A percentile compares a stretch with the other conserved stretches of the same genome.
Evolutionary conservation across 345 rosid species (phyloP).

Genomic region (Pugionium dolabratum): DNA sequence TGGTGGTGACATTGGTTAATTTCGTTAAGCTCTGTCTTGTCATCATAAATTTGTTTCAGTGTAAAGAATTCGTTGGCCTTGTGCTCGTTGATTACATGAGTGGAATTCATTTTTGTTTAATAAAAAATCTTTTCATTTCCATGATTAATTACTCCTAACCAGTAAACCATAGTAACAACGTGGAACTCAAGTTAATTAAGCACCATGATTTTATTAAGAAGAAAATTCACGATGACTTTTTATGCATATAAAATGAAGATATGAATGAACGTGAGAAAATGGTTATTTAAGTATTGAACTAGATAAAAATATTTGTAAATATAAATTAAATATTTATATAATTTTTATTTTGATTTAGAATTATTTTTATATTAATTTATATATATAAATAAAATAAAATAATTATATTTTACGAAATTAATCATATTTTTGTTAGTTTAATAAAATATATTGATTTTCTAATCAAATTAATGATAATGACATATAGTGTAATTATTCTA

Average conservation of each 20-base stretch:
- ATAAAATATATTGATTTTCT: too few relatives aligned
- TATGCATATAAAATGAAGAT: background rate
- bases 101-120: background rate
- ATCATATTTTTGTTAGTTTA: too few relatives aligned
- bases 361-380: too few relatives aligned
- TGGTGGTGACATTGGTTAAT: conserved; percentile 27
- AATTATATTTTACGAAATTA: too few relatives aligned
- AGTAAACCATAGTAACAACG: background rate
- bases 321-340: too few relatives aligned
- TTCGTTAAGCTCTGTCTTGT: background rate
- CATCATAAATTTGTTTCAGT: background rate
- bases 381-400: too few relatives aligned
- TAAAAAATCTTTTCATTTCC: background rate
- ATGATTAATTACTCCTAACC: background rate
- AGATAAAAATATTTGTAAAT: too few relatives aligned
- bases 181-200: background rate
- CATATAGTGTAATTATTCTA: too few relatives aligned
- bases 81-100: conserved; percentile 5
- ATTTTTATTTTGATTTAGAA: too few relatives aligned
- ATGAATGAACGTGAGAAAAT: background rate
- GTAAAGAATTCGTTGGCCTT: conserved; percentile 19
- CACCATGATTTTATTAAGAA: background rate
- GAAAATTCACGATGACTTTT: too few relatives aligned
- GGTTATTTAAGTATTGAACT: too few relatives aligned
- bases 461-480: too few relatives aligned